phyloP scores from a whole-genome alignment of 2,329 filamentous ascomycete species.

The Colletotrichum sp. region DNA sequence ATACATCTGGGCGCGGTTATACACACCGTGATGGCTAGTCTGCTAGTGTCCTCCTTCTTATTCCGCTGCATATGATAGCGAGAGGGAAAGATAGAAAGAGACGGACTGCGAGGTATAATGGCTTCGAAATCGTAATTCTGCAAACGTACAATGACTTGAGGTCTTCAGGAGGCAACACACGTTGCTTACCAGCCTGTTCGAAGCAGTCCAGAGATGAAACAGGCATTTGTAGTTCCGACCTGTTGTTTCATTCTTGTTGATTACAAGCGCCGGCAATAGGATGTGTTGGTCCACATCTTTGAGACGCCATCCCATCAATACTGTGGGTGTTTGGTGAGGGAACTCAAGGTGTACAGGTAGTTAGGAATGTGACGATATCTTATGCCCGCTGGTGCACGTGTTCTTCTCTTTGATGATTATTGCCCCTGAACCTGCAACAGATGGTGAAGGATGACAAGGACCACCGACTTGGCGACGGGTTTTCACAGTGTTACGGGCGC shows the following conservation, averaged over 20 bases:
- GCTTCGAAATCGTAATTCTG: accelerated
- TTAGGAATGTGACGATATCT: not conserved
- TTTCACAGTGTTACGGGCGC: not conserved
- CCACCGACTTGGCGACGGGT: accelerated
- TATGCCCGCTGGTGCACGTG: no score
- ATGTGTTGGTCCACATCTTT: no score
- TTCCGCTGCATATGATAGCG: accelerated
- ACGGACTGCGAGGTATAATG: not conserved
- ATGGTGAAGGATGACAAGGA: not conserved
- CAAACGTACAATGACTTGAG: accelerated
- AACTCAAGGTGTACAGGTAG: not conserved
- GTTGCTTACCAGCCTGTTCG: not conserved
- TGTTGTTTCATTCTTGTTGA: accelerated
- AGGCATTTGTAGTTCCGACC: accelerated
- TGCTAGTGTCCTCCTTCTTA: not conserved
- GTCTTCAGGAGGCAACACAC: accelerated
- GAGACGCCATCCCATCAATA: no score
- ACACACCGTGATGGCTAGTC: accelerated
- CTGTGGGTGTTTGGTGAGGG: not conserved
- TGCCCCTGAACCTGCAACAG: accelerated
- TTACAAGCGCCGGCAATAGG: not conserved
- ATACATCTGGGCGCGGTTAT: accelerated
- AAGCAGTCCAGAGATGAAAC: accelerated
- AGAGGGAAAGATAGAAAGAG: not conserved
- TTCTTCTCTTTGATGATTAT: not conserved